Evolutionary conservation across 495 filamentous ascomycete species (phyloP), one percentile per base, ranked within the genome.

Genomic region (Aspergillus bertholletiae): DNA sequence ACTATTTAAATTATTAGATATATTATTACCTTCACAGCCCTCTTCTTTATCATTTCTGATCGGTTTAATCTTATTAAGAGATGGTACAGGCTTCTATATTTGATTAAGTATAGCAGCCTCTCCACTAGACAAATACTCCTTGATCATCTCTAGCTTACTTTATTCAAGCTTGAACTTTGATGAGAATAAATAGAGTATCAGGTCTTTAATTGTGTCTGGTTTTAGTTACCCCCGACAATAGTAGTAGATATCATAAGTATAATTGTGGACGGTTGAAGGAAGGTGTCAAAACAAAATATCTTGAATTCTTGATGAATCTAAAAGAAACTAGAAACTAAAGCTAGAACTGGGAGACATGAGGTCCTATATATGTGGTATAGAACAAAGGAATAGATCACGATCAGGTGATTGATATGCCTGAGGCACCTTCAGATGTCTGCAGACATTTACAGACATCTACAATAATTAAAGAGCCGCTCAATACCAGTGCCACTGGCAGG

Each of bases 391-490:
- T n/a, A n/a, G n/a, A n/a, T n/a, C n/a, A n/a, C n/a, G n/a, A n/a
- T n/a, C n/a, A n/a, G n/a, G n/a, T n/a, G n/a, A n/a, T n/a, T n/a
- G n/a, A n/a, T n/a, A n/a, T n/a, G n/a, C n/a, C n/a, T n/a, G n/a
- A n/a, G n/a, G n/a, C n/a, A n/a, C n/a, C n/a, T n/a, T n/a, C n/a
- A n/a, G n/a, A n/a, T n/a, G n/a, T n/a, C n/a, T n/a, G n/a, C n/a
- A n/a, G n/a, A n/a, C n/a, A n/a, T n/a, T n/a, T n/a, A n/a, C n/a
- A n/a, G n/a, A n/a, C n/a, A n/a, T n/a, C n/a, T n/a, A n/a, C n/a
- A n/a, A 46, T 18, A 57, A 54, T 61, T 54, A 34, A 61, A 61
- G n/a, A 61, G 39, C 21, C 54, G 50, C 40, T 61, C 54, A 2
- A 61, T 54, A 32, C 58, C 54, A 23, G 50, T 46, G n/a, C 54